Percentiles rank a stretch among this genome's conserved stretches.
Conservation (phyloP, 179 eudicot species). For the Beta macrorhiza region DNA sequence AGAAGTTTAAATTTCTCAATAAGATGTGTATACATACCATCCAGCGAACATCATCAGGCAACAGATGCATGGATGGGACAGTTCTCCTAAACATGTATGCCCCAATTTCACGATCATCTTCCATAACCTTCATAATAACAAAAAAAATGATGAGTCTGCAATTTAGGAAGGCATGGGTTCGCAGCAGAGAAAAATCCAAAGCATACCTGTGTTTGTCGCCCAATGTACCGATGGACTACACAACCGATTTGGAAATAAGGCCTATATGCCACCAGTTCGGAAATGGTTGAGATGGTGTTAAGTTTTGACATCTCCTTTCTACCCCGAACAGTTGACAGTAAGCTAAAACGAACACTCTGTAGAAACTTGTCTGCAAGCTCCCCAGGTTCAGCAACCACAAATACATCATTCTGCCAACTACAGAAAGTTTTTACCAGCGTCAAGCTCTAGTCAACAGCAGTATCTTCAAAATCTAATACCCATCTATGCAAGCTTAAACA, state of each 20-base stretch:
- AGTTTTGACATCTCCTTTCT: conserved; percentile 70
- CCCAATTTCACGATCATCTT: conserved; percentile 96
- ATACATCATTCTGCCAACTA: conserved; percentile 99
- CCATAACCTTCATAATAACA: conserved; percentile 77
- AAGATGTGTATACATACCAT: conserved; percentile 56
- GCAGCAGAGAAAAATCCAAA: background rate
- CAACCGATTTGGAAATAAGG: conserved; percentile 96
- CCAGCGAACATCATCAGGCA: conserved; percentile 85
- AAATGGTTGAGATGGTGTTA: conserved; percentile 61
- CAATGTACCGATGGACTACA: conserved; percentile 86
- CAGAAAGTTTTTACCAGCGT: conserved; percentile 17
- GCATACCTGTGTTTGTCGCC: conserved; percentile 92
- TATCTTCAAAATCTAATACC: background rate
- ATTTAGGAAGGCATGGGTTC: background rate
- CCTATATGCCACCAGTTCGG: conserved; percentile 78
- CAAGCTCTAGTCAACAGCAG: conserved; percentile 16
- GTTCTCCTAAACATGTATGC: conserved; percentile 99
- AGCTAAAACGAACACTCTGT: conserved; percentile 84
- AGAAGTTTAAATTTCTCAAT: background rate
- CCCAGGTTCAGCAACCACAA: conserved; percentile 99
- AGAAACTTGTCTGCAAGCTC: conserved; percentile 94
- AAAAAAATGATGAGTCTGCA: conserved; percentile 14
- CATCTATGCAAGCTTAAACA: conserved; percentile 18
- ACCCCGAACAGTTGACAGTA: conserved; percentile 67
- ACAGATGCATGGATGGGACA: conserved; percentile 85